Evolutionary conservation across 805 yeast species (phyloP).

Genomic region (Tanozyma kutaoensis): DNA sequence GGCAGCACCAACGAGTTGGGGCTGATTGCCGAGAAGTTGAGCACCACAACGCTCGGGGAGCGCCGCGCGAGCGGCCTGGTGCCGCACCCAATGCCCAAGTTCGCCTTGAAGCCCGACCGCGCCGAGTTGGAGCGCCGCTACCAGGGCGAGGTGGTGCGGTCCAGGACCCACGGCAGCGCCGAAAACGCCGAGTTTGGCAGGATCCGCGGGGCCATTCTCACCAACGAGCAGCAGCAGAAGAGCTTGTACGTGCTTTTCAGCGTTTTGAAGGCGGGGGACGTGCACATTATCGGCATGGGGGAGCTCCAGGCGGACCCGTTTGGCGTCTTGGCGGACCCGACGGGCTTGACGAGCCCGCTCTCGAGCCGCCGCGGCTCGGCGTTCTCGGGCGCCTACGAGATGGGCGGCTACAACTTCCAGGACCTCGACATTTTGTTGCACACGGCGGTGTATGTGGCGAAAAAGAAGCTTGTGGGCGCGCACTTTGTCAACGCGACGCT

Average conservation of each 20-base stretch:
- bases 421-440: conserved; percentile 21
- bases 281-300: conserved; percentile 18
- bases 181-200: conserved; percentile 6
- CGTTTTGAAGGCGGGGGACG: conserved; percentile 5
- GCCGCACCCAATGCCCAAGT: conserved; percentile 12
- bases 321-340: conserved; percentile 6
- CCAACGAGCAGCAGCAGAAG: conserved; percentile 23
- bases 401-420: conserved; percentile 28
- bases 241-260: conserved; percentile 22
- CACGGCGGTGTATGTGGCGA: conserved; percentile 15
- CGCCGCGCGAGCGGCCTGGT: conserved; percentile 15
- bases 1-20: conserved; percentile 8
- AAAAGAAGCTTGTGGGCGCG: conserved; percentile 5
- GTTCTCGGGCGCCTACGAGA: conserved; percentile 21
- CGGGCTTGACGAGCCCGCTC: conserved; percentile 4
- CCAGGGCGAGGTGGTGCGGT: conserved; percentile 1
- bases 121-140: neutral
- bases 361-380: conserved; percentile 20
- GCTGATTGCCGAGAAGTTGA: neutral
- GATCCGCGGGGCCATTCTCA: conserved; percentile 23
- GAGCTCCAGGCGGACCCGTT: conserved; percentile 16
- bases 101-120: conserved; percentile 18
- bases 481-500: conserved; percentile 12
- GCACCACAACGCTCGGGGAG: neutral
- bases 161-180: conserved; percentile 1